phyloP scores from a whole-genome alignment of 208 protist genomes.

The Trypanosomatidae sp. region DNA sequence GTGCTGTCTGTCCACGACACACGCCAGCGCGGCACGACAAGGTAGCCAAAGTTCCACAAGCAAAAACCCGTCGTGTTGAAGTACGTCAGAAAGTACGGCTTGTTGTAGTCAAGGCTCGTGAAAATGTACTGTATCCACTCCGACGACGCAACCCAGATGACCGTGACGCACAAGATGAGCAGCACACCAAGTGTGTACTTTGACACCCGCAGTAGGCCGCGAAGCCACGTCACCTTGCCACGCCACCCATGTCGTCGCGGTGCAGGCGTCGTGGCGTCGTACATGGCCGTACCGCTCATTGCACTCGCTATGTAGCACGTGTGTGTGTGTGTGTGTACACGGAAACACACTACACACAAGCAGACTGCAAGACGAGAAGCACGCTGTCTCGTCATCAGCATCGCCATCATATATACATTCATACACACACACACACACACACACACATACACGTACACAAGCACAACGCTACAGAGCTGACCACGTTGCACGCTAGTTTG shows the following conservation, averaged over 20 bases:
- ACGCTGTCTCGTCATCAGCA: neutral
- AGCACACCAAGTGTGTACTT: conserved; percentile 69
- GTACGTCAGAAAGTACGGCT: conserved; percentile 87
- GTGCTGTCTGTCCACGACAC: conserved; percentile 29
- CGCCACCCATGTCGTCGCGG: too few relatives aligned
- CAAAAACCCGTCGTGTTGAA: conserved; percentile 85
- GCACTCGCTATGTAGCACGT: too few relatives aligned
- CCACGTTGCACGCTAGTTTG: too few relatives aligned
- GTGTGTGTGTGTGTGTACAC: too few relatives aligned
- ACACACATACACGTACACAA: neutral
- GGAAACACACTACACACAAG: too few relatives aligned
- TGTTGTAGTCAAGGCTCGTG: conserved; percentile 54
- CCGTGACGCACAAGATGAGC: conserved; percentile 73
- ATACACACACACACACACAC: conserved; percentile 2
- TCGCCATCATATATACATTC: neutral
- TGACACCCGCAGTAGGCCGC: conserved; percentile 11
- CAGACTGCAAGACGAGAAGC: neutral
- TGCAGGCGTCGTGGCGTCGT: too few relatives aligned
- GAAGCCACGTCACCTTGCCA: too few relatives aligned
- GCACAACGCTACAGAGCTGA: neutral
- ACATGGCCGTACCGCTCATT: too few relatives aligned
- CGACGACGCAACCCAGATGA: conserved; percentile 86
- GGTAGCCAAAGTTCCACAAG: conserved; percentile 70
- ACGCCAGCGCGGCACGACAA: conserved; percentile 40
- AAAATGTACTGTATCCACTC: conserved; percentile 88